Conservation (phyloP, 1,284 basidiomycete genomes). For the Austropuccinia psidii region DNA sequence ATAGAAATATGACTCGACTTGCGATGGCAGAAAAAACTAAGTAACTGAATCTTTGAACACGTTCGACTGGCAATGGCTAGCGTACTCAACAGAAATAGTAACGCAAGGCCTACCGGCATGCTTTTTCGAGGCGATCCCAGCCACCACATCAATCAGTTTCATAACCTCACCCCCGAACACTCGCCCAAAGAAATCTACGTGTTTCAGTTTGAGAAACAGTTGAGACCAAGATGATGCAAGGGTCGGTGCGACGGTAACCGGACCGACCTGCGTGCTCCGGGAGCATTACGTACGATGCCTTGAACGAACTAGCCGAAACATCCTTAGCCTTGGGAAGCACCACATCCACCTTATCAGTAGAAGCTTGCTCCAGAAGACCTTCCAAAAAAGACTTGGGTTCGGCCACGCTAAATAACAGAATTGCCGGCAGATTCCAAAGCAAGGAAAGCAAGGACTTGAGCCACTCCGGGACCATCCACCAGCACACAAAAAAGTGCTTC, state of each 20-base stretch:
- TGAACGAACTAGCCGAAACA: neutral
- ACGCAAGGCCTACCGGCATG: slow-evolving; percentile 47
- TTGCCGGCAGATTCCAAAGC: no score
- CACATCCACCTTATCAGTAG: no score
- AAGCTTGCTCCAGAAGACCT: no score
- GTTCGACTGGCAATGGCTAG: no score
- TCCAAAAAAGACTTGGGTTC: no score
- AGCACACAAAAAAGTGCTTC: no score
- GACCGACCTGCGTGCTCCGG: neutral
- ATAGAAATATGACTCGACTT: slow-evolving; percentile 43
- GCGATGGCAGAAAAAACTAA: no score
- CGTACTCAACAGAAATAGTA: slow-evolving; percentile 48
- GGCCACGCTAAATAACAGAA: no score
- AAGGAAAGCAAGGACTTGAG: no score
- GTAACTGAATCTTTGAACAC: neutral
- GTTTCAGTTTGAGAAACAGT: neutral
- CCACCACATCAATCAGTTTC: slow-evolving; percentile 49
- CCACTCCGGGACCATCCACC: no score
- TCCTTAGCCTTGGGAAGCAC: neutral
- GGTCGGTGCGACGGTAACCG: neutral
- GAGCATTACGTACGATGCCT: neutral
- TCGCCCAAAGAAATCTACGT: slow-evolving; percentile 43
- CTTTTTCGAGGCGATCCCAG: slow-evolving; percentile 48
- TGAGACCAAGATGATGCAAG: neutral
- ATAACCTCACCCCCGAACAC: slow-evolving; percentile 48